A percentile compares a stretch with the other conserved stretches of the same genome.
Evolutionary conservation across 2,329 filamentous ascomycete genomes (phyloP).

Genomic region (Claviceps spartinae): DNA sequence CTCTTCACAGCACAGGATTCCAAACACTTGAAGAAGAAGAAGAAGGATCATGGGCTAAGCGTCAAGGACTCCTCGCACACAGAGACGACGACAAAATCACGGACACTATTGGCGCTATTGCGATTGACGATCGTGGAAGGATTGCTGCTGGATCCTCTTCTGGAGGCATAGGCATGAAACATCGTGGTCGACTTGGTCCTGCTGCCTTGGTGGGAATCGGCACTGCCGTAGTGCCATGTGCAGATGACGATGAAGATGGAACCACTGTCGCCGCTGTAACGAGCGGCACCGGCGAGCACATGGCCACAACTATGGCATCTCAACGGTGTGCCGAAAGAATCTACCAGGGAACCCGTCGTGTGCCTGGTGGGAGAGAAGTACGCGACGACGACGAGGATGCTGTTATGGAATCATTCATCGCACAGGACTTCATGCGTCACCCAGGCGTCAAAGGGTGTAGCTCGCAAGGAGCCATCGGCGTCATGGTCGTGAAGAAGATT

Average conservation of each 20-base stretch:
- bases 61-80: conserved; percentile 13
- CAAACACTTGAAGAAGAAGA: conserved; percentile 4
- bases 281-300: conserved; percentile 93
- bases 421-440: conserved; percentile 85
- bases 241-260: conserved; percentile 53
- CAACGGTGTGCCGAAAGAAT: conserved; percentile 75
- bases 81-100: conserved; percentile 52
- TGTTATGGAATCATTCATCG: conserved; percentile 61
- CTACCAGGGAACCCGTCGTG: conserved; percentile 54
- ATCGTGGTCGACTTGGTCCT: conserved; percentile 78
- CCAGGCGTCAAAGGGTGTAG: conserved; percentile 69
- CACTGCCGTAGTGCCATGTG: conserved; percentile 71
- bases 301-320: conserved; percentile 89
- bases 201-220: conserved; percentile 88
- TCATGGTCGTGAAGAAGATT: conserved; percentile 81
- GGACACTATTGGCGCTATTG: conserved; percentile 93
- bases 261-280: conserved; percentile 72
- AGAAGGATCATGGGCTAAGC: conserved; percentile 2
- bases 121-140: conserved; percentile 69
- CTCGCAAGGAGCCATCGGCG: conserved; percentile 77
- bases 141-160: conserved; percentile 95
- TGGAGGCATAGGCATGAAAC: conserved; percentile 97
- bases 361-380: conserved; percentile 45
- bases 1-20: conserved; percentile 6
- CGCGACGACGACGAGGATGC: conserved; percentile 64